Conservation (phyloP, 2,329 filamentous ascomycete genomes). For the Paecilomyces sp. region DNA sequence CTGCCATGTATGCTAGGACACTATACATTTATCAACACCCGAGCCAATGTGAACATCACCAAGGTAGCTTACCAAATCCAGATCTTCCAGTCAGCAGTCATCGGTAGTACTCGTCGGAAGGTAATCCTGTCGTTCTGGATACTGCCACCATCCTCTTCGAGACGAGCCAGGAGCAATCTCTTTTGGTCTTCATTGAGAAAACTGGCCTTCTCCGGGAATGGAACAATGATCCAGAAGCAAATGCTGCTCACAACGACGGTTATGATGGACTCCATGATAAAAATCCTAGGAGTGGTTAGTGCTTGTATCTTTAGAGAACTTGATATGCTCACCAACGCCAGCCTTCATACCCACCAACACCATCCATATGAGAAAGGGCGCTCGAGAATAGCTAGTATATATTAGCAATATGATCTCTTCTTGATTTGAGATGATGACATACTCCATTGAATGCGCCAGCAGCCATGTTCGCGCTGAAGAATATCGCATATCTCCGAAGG, state of each 20-base stretch:
- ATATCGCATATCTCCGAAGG: conserved; percentile 33
- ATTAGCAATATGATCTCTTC: background rate
- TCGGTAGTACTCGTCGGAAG: conserved; percentile 7
- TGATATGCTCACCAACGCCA: conserved; percentile 20
- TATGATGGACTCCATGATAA: conserved; percentile 20
- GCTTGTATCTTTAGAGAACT: conserved; percentile 2
- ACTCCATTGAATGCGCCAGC: conserved; percentile 36
- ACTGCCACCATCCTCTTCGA: conserved; percentile 9
- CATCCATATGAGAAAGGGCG: conserved; percentile 24
- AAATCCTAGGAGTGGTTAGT: conserved; percentile 12
- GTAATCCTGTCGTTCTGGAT: conserved; percentile 7
- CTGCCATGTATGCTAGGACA: conserved; percentile 17
- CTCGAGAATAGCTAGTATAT: conserved; percentile 28
- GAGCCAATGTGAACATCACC: conserved; percentile 5
- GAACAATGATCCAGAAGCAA: conserved; percentile 10
- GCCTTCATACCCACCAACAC: conserved; percentile 19
- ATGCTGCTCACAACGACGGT: conserved; percentile 12
- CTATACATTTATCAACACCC: conserved; percentile 3
- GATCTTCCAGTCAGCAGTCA: conserved; percentile 15
- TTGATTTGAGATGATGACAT: conserved; percentile 4
- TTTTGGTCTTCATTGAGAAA: conserved; percentile 9
- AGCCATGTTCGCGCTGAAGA: conserved; percentile 34
- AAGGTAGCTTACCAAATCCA: conserved; percentile 13
- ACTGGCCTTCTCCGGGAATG: conserved; percentile 9
- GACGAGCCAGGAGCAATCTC: conserved; percentile 6